These are phyloP conservation scores for Periconia macrospinosa DNA, from an alignment of 2,329 filamentous ascomycete species.

Conservation along the genomic window DNA sequence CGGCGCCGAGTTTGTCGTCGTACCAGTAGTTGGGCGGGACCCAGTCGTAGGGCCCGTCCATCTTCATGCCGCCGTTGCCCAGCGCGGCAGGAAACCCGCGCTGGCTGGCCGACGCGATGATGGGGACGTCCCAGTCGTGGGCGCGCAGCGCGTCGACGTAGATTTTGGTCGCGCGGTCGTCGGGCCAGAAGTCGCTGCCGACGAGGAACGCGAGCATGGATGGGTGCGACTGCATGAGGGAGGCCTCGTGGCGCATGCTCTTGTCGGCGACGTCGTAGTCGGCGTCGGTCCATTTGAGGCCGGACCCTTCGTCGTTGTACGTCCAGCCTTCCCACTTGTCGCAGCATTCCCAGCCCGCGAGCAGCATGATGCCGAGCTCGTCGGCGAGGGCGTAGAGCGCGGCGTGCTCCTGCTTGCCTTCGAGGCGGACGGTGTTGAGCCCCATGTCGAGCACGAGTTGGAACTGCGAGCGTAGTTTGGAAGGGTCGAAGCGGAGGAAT, in stretches of 20 bases:
- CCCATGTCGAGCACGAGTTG: constrained; percentile 62
- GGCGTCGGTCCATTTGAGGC: constrained; percentile 51
- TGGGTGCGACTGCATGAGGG: constrained; percentile 63
- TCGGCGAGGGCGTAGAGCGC: constrained; percentile 63
- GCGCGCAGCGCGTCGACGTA: constrained; percentile 56
- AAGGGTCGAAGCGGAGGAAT: constrained; percentile 60
- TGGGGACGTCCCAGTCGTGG: constrained; percentile 59
- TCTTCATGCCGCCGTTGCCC: constrained; percentile 64
- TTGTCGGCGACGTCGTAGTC: constrained; percentile 60
- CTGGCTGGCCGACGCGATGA: constrained; percentile 61
- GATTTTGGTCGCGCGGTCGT: constrained; percentile 57
- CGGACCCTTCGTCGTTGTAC: constrained; percentile 59
- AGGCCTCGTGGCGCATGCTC: constrained; percentile 62
- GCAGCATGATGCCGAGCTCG: constrained; percentile 61
- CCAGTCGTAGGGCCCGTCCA: constrained; percentile 69
- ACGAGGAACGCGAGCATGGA: constrained; percentile 61
- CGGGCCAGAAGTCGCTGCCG: constrained; percentile 66
- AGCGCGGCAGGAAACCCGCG: constrained; percentile 56
- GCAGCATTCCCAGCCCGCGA: constrained; percentile 68
- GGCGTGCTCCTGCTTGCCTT: constrained; percentile 67
- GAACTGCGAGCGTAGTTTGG: constrained; percentile 54
- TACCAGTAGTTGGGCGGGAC: constrained; percentile 68
- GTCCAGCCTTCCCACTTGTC: constrained; percentile 69
- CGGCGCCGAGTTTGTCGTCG: constrained; percentile 55
- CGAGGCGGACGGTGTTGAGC: constrained; percentile 64